A percentile compares a stretch with the other conserved stretches of the same genome.
Evolutionary conservation across 2,329 filamentous ascomycete genomes (phyloP).

Genomic region (Diaporthe humulicola): DNA sequence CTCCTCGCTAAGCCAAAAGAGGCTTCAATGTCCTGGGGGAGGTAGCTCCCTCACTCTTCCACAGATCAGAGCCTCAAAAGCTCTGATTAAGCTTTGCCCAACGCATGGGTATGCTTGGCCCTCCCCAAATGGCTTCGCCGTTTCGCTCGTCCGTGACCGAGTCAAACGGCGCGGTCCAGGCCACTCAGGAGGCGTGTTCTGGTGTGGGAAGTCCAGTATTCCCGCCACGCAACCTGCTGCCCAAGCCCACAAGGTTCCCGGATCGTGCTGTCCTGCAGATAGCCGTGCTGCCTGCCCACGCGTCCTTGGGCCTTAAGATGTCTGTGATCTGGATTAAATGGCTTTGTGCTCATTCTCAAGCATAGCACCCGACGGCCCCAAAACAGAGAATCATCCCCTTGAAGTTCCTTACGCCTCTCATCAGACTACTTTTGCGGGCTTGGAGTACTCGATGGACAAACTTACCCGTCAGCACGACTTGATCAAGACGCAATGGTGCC

Average conservation of each 20-base stretch:
- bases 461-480: background rate
- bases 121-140: no score
- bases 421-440: background rate
- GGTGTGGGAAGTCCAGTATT: background rate
- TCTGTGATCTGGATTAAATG: background rate
- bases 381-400: background rate
- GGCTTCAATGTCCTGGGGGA: background rate
- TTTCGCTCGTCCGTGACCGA: no score
- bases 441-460: background rate
- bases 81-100: background rate
- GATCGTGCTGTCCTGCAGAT: background rate
- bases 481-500: constrained; percentile 4
- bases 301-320: background rate
- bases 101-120: background rate
- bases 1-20: background rate
- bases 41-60: background rate
- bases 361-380: background rate
- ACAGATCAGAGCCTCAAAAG: background rate
- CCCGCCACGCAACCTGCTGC: background rate
- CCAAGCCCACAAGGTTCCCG: background rate
- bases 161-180: background rate
- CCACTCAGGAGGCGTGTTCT: background rate
- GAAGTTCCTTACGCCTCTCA: no score
- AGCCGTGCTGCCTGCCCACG: background rate
- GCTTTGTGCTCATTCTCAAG: background rate